Evolutionary conservation across 805 yeast genomes (phyloP), one percentile per base, ranked within the genome.

Genomic region (Candida anglica): DNA sequence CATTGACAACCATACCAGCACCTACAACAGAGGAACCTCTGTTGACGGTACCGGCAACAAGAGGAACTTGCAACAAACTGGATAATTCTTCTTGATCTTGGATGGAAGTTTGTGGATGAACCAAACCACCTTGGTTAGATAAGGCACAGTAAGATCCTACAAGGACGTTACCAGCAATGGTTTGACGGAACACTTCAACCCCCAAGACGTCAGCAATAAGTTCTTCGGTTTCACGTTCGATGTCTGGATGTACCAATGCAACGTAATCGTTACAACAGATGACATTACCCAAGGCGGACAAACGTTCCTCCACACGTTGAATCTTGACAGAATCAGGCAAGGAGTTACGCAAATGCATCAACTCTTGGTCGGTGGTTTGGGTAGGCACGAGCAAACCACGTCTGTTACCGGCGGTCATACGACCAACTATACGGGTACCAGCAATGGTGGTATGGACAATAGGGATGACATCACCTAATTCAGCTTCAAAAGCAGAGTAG

Each of bases 201-300:
- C 98, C 99, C 39, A 93, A 74, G 11, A 89, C 96, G 63, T 93
- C 99, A 29, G 98, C 95, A 57, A 93, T 93, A 50, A 93, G 71
- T 69, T 93, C 99, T 69, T 93, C 99, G 34, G 98, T 93, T 66
- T 93, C 99, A 60, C 98, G 82, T 71, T 93, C 99, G 46, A 93
- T 87, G 69, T 93, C 99, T 33, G 99, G 99, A 64, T 93, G 99
- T 35, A 93, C 98, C 46, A 93, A 75, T 3, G 99, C 99, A 50
- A 94, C 99, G 59, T 93, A 93, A 63, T 93, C 99, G 64, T 93
- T 93, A 69, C 98, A 91, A 66, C 98, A 91, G 54, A 93, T 88
- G 43, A 93, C 98, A 52, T 93, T 93, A 52, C 99, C 99, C 46
- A 93, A 69, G 10, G 99, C 98, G 33, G 96, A 85, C 43, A 93